A percentile compares a stretch with the other conserved stretches of the same genome.
Conservation (phyloP, 1,284 basidiomycete species). For the Marasmius tenuissimus region DNA sequence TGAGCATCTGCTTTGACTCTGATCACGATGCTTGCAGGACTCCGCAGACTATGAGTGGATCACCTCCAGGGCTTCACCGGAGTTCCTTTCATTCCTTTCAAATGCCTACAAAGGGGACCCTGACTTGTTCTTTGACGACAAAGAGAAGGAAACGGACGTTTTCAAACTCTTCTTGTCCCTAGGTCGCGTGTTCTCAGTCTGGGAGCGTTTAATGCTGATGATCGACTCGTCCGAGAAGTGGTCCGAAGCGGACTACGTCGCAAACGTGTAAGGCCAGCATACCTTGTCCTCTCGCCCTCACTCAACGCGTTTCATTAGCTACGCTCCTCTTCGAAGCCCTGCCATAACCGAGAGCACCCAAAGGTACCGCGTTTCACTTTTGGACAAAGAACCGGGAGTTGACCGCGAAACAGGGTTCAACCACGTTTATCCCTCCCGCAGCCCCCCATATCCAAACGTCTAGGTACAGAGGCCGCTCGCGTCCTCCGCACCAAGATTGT, state of each 20-base stretch:
- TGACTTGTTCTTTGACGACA: conserved; percentile 38
- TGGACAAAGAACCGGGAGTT: not conserved
- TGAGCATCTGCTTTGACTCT: not conserved
- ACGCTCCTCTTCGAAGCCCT: conserved; percentile 47
- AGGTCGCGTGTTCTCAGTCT: conserved; percentile 40
- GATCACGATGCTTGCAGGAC: conserved; percentile 18
- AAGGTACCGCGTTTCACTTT: conserved; percentile 30
- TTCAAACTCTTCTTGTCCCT: conserved; percentile 38
- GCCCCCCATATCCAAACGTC: conserved; percentile 29
- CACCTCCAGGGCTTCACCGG: conserved; percentile 25
- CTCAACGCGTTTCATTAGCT: conserved; percentile 30
- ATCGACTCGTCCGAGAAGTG: conserved; percentile 41
- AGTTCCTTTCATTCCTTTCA: conserved; percentile 39
- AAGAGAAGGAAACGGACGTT: conserved; percentile 15
- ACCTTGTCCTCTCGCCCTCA: not conserved
- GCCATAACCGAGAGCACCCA: conserved; percentile 40
- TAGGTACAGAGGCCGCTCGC: conserved; percentile 32
- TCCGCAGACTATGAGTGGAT: conserved; percentile 27
- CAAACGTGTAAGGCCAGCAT: conserved; percentile 43
- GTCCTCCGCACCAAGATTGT: conserved; percentile 44
- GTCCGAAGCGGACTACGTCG: conserved; percentile 57
- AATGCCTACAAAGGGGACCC: conserved; percentile 36
- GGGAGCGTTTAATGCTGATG: conserved; percentile 44
- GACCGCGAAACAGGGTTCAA: conserved; percentile 38
- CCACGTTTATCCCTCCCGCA: conserved; percentile 50